A percentile compares a stretch with the other conserved stretches of the same genome.
phyloP scores from a whole-genome alignment of 2,329 filamentous ascomycete genomes.

The Laburnicola sp. region DNA sequence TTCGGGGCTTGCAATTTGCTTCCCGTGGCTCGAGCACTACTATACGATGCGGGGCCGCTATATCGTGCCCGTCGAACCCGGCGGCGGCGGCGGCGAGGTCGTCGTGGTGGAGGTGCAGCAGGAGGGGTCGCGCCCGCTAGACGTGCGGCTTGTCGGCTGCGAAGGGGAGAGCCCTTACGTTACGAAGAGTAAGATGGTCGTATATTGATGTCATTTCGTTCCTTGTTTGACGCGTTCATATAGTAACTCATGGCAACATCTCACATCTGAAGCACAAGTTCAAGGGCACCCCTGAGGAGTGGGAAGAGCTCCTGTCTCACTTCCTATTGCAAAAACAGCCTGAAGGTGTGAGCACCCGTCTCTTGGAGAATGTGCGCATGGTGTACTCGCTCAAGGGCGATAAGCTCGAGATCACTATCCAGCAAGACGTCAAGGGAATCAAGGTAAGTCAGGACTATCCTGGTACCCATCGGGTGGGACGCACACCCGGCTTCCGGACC shows the following conservation, averaged over 20 bases:
- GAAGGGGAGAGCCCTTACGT: constrained; percentile 66
- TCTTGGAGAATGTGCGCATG: constrained; percentile 59
- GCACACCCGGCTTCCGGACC: not conserved
- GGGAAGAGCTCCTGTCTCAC: constrained; percentile 63
- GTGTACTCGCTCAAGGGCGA: constrained; percentile 60
- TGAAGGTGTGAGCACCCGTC: constrained; percentile 50
- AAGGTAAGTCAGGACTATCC: constrained; percentile 55
- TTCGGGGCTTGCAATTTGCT: constrained; percentile 10
- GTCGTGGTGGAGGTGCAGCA: constrained; percentile 64
- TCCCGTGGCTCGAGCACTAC: constrained; percentile 10
- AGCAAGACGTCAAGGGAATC: constrained; percentile 65
- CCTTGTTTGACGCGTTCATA: constrained; percentile 27
- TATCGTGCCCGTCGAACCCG: constrained; percentile 63
- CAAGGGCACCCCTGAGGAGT: constrained; percentile 58
- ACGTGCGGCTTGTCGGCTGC: constrained; percentile 69
- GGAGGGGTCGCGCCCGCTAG: constrained; percentile 58
- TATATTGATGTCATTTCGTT: constrained; percentile 17
- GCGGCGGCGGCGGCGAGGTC: constrained; percentile 55
- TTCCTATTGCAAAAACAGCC: constrained; percentile 55
- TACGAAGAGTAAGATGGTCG: constrained; percentile 56
- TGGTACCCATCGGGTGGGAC: not conserved
- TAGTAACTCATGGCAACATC: constrained; percentile 41
- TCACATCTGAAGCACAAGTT: constrained; percentile 37
- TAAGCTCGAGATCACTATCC: constrained; percentile 63
- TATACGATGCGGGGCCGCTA: constrained; percentile 27